Conservation (phyloP, 2,329 filamentous ascomycete genomes). For the Clarireedia homoeocarpa region DNA sequence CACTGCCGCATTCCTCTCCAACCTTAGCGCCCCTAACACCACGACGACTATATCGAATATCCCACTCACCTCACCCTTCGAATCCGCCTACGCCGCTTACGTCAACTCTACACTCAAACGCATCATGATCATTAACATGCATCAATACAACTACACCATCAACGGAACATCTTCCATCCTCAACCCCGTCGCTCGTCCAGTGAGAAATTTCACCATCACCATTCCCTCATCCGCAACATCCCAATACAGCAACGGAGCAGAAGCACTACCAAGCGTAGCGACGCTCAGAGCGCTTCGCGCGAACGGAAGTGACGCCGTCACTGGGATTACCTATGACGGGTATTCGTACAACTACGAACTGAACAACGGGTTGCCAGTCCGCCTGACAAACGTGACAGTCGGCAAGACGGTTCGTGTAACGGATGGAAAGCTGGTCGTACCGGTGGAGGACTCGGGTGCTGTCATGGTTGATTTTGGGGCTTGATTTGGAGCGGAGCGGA, state of each 20-base stretch:
- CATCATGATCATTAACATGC: constrained; percentile 50
- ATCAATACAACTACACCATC: constrained; percentile 50
- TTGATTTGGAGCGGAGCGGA: not conserved
- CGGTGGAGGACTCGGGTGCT: constrained; percentile 37
- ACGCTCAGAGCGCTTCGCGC: constrained; percentile 44
- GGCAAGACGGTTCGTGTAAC: constrained; percentile 36
- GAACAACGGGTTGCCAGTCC: constrained; percentile 43
- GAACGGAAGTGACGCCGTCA: constrained; percentile 56
- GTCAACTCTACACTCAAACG: constrained; percentile 36
- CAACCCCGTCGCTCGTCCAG: constrained; percentile 28
- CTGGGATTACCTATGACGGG: constrained; percentile 54
- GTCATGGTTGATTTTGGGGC: constrained; percentile 19
- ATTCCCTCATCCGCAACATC: constrained; percentile 22
- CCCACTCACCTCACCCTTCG: constrained; percentile 30
- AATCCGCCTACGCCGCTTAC: constrained; percentile 51
- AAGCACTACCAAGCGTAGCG: constrained; percentile 12
- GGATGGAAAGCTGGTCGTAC: constrained; percentile 33
- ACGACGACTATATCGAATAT: constrained; percentile 41
- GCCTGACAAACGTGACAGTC: constrained; percentile 46
- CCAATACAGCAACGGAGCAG: constrained; percentile 4
- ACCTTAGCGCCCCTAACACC: constrained; percentile 27
- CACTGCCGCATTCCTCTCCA: constrained; percentile 47
- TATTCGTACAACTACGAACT: constrained; percentile 55
- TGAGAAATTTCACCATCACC: constrained; percentile 36
- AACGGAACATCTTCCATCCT: constrained; percentile 29